A percentile compares a stretch with the other conserved stretches of the same genome.
phyloP scores from a whole-genome alignment of 805 yeast species.

The Yueomyces sinensis region DNA sequence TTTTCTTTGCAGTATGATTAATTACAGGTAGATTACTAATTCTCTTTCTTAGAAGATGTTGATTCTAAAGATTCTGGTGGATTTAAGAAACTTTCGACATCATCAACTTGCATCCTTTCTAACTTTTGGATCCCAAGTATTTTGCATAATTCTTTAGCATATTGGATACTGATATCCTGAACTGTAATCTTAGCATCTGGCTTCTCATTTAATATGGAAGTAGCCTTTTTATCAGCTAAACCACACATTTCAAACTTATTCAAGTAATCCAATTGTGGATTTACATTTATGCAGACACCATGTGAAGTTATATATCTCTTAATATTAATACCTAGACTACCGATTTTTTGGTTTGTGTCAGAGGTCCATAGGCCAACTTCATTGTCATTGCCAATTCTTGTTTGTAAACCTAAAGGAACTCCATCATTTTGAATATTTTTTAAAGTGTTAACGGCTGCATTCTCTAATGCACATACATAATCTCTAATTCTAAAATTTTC shows the following conservation, averaged over 20 bases:
- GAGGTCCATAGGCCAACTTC: constrained; percentile 86
- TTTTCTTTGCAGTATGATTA: too few relatives aligned
- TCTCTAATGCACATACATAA: constrained; percentile 51
- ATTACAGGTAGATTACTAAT: too few relatives aligned
- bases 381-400: constrained; percentile 31
- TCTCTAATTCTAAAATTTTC: constrained; percentile 45
- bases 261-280: constrained; percentile 59
- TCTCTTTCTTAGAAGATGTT: too few relatives aligned
- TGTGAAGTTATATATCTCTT: constrained; percentile 77
- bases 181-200: constrained; percentile 14
- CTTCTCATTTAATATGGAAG: constrained; percentile 30
- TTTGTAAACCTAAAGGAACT: constrained; percentile 8
- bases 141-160: constrained; percentile 33
- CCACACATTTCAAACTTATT: constrained; percentile 80
- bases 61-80: too few relatives aligned
- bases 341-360: constrained; percentile 40
- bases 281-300: constrained; percentile 74
- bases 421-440: neutral
- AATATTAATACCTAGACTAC: constrained; percentile 82
- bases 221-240: constrained; percentile 45
- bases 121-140: constrained; percentile 26
- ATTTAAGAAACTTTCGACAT: too few relatives aligned
- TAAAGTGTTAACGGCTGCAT: constrained; percentile 30
- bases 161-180: constrained; percentile 29
- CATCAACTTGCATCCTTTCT: constrained; percentile 27